Conservation (phyloP, 805 yeast species). For the Phaffomyces antillensis region DNA sequence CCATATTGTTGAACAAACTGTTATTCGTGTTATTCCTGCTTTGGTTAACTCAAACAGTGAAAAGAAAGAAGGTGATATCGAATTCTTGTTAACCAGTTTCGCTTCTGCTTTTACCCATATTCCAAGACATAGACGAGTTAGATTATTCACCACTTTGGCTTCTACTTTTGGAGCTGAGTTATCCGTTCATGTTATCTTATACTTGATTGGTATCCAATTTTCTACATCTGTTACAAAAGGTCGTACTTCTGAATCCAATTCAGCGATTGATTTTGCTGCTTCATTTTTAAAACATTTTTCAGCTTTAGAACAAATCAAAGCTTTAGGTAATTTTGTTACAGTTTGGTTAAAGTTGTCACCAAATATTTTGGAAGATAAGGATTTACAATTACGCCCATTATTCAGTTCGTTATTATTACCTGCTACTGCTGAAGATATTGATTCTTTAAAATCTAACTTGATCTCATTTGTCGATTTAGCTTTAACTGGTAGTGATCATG, state of each 20-base stretch:
- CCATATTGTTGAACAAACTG: slow-evolving; percentile 88
- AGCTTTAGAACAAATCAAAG: slow-evolving; percentile 58
- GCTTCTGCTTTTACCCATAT: slow-evolving; percentile 93
- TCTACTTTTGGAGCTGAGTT: slow-evolving; percentile 61
- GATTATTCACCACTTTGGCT: slow-evolving; percentile 70
- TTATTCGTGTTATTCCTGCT: slow-evolving; percentile 86
- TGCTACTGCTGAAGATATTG: slow-evolving; percentile 40
- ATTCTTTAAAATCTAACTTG: slow-evolving; percentile 41
- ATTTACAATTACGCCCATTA: slow-evolving; percentile 42
- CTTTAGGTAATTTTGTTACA: slow-evolving; percentile 42
- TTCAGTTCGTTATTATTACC: slow-evolving; percentile 57
- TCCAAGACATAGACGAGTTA: slow-evolving; percentile 93
- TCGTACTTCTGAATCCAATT: slow-evolving; percentile 58
- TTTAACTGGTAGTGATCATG: slow-evolving; percentile 27
- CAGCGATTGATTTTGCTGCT: slow-evolving; percentile 64
- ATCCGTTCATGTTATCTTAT: slow-evolving; percentile 66
- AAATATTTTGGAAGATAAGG: slow-evolving; percentile 14
- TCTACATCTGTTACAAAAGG: slow-evolving; percentile 45
- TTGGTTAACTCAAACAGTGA: slow-evolving; percentile 41
- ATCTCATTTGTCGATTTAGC: slow-evolving; percentile 48
- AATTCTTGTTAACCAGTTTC: slow-evolving; percentile 79
- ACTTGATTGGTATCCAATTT: slow-evolving; percentile 77
- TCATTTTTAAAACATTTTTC: slow-evolving; percentile 63
- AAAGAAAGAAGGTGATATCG: slow-evolving; percentile 54
- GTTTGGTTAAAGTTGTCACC: slow-evolving; percentile 43